Evolutionary conservation across 192 early-diverging fungal species (phyloP).

Genomic region (Coemansia sp.): DNA sequence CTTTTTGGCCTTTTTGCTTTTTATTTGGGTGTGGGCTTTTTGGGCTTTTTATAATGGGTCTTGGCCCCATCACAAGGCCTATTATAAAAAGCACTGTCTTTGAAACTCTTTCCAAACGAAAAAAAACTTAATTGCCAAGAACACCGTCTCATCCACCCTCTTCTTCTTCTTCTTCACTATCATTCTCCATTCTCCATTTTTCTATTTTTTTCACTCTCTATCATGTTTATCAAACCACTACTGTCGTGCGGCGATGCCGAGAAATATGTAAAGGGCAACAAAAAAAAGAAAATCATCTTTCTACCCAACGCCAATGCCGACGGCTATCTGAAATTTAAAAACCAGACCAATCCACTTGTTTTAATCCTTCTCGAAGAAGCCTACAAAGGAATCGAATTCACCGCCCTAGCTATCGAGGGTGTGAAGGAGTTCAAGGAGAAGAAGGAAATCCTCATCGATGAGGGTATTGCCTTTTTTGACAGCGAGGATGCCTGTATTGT

Average conservation of each 20-base stretch:
- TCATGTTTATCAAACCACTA: background rate
- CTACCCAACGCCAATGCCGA: background rate
- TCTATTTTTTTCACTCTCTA: background rate
- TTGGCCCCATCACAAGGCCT: background rate
- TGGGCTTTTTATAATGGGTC: background rate
- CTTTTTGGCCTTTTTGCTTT: too few relatives aligned
- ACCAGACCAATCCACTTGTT: background rate
- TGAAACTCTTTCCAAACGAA: too few relatives aligned
- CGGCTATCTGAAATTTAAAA: background rate
- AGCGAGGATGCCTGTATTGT: background rate
- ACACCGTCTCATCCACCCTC: background rate
- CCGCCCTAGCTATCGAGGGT: background rate
- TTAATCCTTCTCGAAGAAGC: background rate
- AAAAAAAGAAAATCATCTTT: background rate
- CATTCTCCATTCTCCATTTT: background rate
- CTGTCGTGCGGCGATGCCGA: background rate
- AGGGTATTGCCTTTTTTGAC: background rate
- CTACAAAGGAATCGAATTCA: background rate
- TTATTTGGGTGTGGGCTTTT: background rate
- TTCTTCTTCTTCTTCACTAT: background rate
- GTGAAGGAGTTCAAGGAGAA: background rate
- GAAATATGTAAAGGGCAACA: background rate
- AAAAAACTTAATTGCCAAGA: background rate
- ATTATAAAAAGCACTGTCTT: too few relatives aligned
- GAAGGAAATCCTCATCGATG: background rate